Evolutionary conservation across 768 basidiomycete genomes (phyloP).

Genomic region (Psilocybe cubensis): DNA sequence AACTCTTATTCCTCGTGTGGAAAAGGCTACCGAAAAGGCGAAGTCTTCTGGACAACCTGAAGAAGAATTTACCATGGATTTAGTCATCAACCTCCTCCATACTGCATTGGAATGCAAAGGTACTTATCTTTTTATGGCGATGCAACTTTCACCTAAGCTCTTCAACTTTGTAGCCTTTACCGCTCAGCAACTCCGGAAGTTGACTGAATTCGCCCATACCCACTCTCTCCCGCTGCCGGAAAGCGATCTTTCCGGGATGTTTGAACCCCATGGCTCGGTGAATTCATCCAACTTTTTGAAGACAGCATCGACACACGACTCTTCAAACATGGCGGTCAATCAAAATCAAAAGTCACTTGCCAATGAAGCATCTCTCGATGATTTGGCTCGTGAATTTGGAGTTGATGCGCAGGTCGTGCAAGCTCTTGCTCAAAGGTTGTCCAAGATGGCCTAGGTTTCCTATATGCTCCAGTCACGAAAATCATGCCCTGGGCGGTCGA

Average conservation of each 20-base stretch:
- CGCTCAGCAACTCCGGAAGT: constrained; percentile 54
- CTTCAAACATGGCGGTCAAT: constrained; percentile 4
- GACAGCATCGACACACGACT: constrained; percentile 27
- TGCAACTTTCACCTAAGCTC: background rate
- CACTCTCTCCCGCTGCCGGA: constrained; percentile 22
- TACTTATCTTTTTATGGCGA: constrained; percentile 22
- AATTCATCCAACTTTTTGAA: constrained; percentile 21
- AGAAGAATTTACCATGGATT: constrained; percentile 41
- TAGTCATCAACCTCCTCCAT: constrained; percentile 46
- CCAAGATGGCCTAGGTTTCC: constrained; percentile 15
- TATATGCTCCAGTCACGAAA: background rate
- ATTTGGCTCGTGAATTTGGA: constrained; percentile 78
- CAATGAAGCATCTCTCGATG: constrained; percentile 38
- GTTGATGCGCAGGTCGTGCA: constrained; percentile 69
- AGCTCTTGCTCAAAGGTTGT: constrained; percentile 65
- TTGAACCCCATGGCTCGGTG: constrained; percentile 21
- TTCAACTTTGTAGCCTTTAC: constrained; percentile 58
- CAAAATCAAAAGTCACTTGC: constrained; percentile 3
- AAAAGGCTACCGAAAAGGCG: constrained; percentile 31
- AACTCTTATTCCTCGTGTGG: constrained; percentile 55
- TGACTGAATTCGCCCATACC: constrained; percentile 46
- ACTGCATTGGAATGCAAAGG: constrained; percentile 63
- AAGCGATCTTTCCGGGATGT: constrained; percentile 8
- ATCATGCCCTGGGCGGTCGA: background rate
- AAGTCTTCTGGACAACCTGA: constrained; percentile 25